Base-by-base conservation (phyloP, 768 basidiomycete genomes). In the Rhodosporidiobolus odoratus region DNA sequence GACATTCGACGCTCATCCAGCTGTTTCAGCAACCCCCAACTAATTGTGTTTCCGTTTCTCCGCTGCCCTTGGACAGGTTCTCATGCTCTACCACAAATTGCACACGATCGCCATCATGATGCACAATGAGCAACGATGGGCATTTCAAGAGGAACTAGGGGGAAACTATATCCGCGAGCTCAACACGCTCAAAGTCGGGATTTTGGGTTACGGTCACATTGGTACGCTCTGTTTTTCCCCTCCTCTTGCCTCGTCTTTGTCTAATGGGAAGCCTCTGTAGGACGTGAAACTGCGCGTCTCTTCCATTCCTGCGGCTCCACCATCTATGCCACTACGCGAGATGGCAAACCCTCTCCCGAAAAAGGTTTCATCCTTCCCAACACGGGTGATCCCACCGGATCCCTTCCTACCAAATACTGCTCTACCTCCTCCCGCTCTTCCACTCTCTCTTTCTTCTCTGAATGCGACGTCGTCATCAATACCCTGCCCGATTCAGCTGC, bases 381-480 rank as follows among this genome's bases (percentile, higher is more conserved):
- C 30, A 75, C 75, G 5, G 75, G 75, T 16, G 75, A 75, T 37
- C 57, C 53, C 6, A 7, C 52, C 13, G 75, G 75, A 38, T 7
- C 48, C 4, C 54, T 75, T 27, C 71, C 74, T 17, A 19, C 1
- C 15, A 16, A 40, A 19, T 72, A 69, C 68, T 75, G 53, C 48
- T 59, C 69, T 19, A 52, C 70, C 16, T 52, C 60, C 13, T 23
- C n/a, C 1, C n/a, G 43, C 9, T 10, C 37, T 0, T 65, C 68
- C 30, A 45, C 21, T 0, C 53, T 57, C 47, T 43, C 19, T 4
- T 75, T 75, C 62, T 62, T 69, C 52, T 45, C 47, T 21, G 19
- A 13, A 5, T 67, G 67, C 58, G 74, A 75, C 57, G 66, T 75
- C 50, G 71, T 75, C 21, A 58, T 75, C 58, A 63, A 66, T 52